Base-by-base conservation (phyloP, 768 basidiomycete genomes). In the Suillus luteus region DNA sequence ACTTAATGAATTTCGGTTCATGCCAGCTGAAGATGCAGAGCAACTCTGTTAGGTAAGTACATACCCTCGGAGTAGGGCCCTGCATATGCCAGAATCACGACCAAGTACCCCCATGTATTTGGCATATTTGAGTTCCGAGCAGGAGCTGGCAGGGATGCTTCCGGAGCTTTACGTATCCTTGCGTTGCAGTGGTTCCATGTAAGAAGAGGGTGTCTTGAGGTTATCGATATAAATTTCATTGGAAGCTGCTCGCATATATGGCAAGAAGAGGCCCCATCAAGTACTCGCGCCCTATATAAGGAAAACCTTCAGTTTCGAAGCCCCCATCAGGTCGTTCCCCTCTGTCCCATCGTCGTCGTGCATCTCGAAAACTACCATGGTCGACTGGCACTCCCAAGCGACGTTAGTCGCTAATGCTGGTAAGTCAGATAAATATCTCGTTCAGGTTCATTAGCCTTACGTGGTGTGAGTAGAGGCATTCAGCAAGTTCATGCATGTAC, bases 401-500 rank as follows among this genome's bases (percentile, higher is more conserved):
- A 85, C 85, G 72, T 69, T 88, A 43, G 66, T 66, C 58, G 79
- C 77, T 59, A 83, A 88, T 74, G 78, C 71, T 46, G 73, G 86
- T 87, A 69, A 51, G 76, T 66, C 40, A 7, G 41, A 35, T 37
- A 41, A 17, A 62, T 38, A 57, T 60, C 33, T 60, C 33, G 37
- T 46, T 49, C 59, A 12, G 31, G 9, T 31, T 22, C 9, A 41
- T 55, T 14, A 62, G 17, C 49, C 55, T 71, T 17, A 75, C 38
- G 46, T 11, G 22, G 15, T 27, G 15, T 19, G 48, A 3, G 17
- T 52, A 74, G 73, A 31, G 40, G 73, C 74, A 52, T 79, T 80
- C 71, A 78, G 76, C 68, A 85, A 82, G 63, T 82, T 89, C 62
- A 85, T 87, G 79, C 87, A 89, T 64, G 78, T 75, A 52, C 72